A percentile compares a stretch with the other conserved stretches of the same genome.
phyloP scores from a whole-genome alignment of 495 filamentous ascomycete species.

The Hypoxylon cercidicola region DNA sequence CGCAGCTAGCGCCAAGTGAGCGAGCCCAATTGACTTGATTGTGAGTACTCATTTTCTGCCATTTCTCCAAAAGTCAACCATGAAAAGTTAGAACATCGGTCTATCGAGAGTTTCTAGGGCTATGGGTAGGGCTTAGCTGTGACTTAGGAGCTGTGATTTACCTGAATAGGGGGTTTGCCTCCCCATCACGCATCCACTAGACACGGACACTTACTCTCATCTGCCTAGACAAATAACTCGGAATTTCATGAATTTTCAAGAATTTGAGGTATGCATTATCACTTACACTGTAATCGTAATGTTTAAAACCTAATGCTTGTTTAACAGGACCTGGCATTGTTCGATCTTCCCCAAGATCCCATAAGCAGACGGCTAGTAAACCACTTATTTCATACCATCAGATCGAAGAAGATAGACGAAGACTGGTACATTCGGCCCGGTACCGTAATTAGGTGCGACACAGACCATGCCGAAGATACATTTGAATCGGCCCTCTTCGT shows the following conservation, averaged over 20 bases:
- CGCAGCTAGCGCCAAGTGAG: background rate
- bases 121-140: too few species aligned
- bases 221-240: background rate
- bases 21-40: background rate
- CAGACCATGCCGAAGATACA: background rate
- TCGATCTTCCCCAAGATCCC: background rate
- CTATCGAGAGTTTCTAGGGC: too few species aligned
- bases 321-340: background rate
- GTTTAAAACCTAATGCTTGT: background rate
- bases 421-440: background rate
- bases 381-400: background rate
- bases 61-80: too few species aligned
- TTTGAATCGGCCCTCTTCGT: background rate
- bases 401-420: background rate
- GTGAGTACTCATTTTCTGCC: too few species aligned
- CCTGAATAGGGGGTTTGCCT: too few species aligned
- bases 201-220: background rate
- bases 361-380: background rate
- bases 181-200: too few species aligned
- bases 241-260: background rate
- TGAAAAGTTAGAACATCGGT: too few species aligned
- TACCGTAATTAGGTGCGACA: background rate
- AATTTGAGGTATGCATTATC: background rate
- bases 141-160: too few species aligned
- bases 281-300: background rate